Percentiles rank a stretch among this genome's conserved stretches.
Evolutionary conservation across 2,329 filamentous ascomycete species (phyloP).

Genomic region (Talaromyces sp.): DNA sequence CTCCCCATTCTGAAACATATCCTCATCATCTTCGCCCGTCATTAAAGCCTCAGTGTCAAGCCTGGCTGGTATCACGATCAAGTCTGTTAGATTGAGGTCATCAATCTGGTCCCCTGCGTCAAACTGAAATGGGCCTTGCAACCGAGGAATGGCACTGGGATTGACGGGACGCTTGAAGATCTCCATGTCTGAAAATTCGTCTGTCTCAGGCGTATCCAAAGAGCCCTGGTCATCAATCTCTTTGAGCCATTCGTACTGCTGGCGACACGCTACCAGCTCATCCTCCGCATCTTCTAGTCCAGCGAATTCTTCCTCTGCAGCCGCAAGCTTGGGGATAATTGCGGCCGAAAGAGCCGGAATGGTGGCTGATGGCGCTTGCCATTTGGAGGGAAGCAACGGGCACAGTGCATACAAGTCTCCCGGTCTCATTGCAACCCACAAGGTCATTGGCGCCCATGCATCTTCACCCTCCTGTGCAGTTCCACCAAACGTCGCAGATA

Average conservation of each 20-base stretch:
- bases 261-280: constrained; percentile 43
- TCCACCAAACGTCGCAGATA: constrained; percentile 84
- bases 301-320: constrained; percentile 32
- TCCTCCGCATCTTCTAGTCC: constrained; percentile 36
- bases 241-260: constrained; percentile 56
- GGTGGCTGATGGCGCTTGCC: constrained; percentile 70
- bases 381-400: constrained; percentile 79
- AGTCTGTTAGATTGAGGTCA: constrained; percentile 55
- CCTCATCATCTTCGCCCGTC: constrained; percentile 46
- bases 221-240: constrained; percentile 53
- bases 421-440: constrained; percentile 93
- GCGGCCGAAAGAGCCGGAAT: constrained; percentile 78
- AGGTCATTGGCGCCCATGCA: constrained; percentile 87
- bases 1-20: constrained; percentile 36
- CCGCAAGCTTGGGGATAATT: constrained; percentile 65
- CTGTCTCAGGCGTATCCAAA: constrained; percentile 32
- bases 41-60: constrained; percentile 49
- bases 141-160: constrained; percentile 51
- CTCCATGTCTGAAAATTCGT: constrained; percentile 40
- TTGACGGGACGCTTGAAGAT: constrained; percentile 52
- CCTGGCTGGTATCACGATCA: constrained; percentile 51
- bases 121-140: constrained; percentile 58
- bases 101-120: constrained; percentile 45
- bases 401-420: constrained; percentile 93
- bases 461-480: constrained; percentile 52